These are phyloP conservation scores for Letharia columbiana DNA, from an alignment of 495 filamentous ascomycete species.

Conservation along the genomic window DNA sequence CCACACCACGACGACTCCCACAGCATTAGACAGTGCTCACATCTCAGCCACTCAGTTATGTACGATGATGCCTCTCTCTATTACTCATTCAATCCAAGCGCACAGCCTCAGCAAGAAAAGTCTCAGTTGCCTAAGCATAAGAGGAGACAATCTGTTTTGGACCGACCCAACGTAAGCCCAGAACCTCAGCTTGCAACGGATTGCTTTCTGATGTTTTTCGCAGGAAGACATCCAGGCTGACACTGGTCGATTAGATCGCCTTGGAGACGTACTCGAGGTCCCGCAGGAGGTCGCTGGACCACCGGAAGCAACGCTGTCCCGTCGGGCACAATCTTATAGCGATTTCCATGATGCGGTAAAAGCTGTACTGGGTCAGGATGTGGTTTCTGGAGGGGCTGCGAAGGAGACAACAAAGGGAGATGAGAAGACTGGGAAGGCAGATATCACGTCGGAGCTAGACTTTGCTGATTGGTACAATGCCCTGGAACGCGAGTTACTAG, in stretches of 20 bases:
- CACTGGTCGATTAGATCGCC: slow-evolving; percentile 35
- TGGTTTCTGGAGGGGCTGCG: slow-evolving; percentile 18
- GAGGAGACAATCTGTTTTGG: slow-evolving; percentile 55
- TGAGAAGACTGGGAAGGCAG: slow-evolving; percentile 29
- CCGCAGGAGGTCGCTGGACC: slow-evolving; percentile 37
- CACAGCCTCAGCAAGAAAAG: slow-evolving; percentile 39
- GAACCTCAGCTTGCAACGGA: slow-evolving; percentile 22
- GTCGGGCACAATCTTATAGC: slow-evolving; percentile 66
- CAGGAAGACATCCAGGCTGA: slow-evolving; percentile 38
- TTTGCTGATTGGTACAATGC: slow-evolving; percentile 55
- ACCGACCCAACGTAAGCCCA: slow-evolving; percentile 57
- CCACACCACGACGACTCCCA: neutral
- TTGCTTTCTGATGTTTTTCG: slow-evolving; percentile 32
- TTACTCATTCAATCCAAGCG: slow-evolving; percentile 52
- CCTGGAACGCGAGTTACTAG: slow-evolving; percentile 57
- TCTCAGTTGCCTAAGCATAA: slow-evolving; percentile 38
- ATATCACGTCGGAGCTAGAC: slow-evolving; percentile 45
- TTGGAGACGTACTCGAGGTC: slow-evolving; percentile 11
- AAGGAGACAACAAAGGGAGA: slow-evolving; percentile 26
- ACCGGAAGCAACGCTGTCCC: slow-evolving; percentile 51
- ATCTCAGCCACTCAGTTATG: slow-evolving; percentile 34
- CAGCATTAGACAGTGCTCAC: neutral
- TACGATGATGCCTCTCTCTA: slow-evolving; percentile 68
- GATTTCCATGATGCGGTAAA: slow-evolving; percentile 61
- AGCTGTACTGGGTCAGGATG: slow-evolving; percentile 44